phyloP scores from a whole-genome alignment of 805 yeast species.

The Wickerhamomyces rabaulensis region DNA sequence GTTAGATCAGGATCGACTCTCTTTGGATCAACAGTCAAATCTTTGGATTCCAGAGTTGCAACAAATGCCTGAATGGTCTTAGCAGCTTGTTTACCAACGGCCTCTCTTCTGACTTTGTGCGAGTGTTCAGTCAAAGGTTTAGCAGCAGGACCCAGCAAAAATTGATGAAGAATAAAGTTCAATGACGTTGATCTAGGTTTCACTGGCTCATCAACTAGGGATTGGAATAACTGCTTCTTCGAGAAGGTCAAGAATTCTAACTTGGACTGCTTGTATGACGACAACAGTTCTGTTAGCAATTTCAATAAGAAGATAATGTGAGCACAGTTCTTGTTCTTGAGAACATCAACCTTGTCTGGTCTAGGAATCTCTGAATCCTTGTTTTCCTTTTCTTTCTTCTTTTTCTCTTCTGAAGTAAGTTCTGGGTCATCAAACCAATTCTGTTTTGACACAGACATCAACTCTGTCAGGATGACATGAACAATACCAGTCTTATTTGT shows the following conservation, averaged over 20 bases:
- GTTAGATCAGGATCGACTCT: constrained; percentile 63
- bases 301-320: constrained; percentile 68
- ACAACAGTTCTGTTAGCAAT: constrained; percentile 61
- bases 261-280: constrained; percentile 77
- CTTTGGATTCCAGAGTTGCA: constrained; percentile 41
- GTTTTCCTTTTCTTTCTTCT: constrained; percentile 27
- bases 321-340: constrained; percentile 52
- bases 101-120: constrained; percentile 45
- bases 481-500: constrained; percentile 51
- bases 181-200: constrained; percentile 76
- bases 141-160: constrained; percentile 44
- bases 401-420: constrained; percentile 19
- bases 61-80: constrained; percentile 58
- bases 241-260: constrained; percentile 77
- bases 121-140: constrained; percentile 26
- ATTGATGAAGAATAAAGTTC: constrained; percentile 70
- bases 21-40: constrained; percentile 36
- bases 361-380: constrained; percentile 21
- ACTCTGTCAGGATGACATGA: constrained; percentile 55
- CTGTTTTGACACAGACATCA: constrained; percentile 44
- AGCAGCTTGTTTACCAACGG: constrained; percentile 58
- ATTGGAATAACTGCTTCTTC: constrained; percentile 38
- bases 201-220: constrained; percentile 26
- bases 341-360: constrained; percentile 28
- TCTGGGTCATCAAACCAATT: constrained; percentile 38